These are phyloP conservation scores for Candida caryicola DNA, from an alignment of 805 yeast genomes.

Conservation along the genomic window DNA sequence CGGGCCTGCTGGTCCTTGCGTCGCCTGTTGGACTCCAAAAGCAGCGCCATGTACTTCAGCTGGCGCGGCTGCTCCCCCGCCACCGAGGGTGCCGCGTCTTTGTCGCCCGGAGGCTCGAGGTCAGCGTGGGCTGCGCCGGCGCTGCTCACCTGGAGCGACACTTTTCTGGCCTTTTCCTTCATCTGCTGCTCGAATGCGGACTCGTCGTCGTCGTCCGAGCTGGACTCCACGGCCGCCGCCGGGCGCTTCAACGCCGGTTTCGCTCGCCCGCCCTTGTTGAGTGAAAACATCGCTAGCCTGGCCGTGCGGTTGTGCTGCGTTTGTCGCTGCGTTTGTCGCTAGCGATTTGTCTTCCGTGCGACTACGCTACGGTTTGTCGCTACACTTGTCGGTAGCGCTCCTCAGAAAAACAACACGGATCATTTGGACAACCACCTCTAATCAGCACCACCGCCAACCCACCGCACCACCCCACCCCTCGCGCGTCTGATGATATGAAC, in stretches of 20 bases:
- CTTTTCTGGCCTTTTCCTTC: conserved; percentile 13
- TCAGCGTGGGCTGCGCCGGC: too few relatives aligned
- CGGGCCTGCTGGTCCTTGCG: conserved; percentile 47
- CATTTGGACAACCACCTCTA: background rate
- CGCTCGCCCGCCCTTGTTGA: background rate
- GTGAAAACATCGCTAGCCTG: background rate
- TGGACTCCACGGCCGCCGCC: conserved; percentile 3
- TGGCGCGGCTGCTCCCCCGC: too few relatives aligned
- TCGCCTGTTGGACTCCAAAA: conserved; percentile 43
- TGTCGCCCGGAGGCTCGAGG: too few relatives aligned
- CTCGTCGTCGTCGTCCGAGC: conserved; percentile 6
- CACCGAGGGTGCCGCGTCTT: too few relatives aligned
- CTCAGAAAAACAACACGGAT: background rate
- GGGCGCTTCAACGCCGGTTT: conserved; percentile 2
- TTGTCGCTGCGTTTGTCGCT: too few relatives aligned
- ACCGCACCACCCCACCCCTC: too few relatives aligned
- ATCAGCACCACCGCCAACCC: background rate
- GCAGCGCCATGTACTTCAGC: conserved; percentile 27
- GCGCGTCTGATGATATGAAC: conserved; percentile 20
- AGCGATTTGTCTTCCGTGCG: too few relatives aligned
- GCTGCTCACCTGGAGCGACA: conserved; percentile 6
- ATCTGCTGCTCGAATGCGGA: conserved; percentile 37
- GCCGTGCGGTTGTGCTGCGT: too few relatives aligned
- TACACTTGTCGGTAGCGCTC: background rate
- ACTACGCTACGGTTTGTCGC: background rate